Evolutionary conservation across 306 rosid genomes (phyloP).

Genomic region (Cyclanthera cordifolia): DNA sequence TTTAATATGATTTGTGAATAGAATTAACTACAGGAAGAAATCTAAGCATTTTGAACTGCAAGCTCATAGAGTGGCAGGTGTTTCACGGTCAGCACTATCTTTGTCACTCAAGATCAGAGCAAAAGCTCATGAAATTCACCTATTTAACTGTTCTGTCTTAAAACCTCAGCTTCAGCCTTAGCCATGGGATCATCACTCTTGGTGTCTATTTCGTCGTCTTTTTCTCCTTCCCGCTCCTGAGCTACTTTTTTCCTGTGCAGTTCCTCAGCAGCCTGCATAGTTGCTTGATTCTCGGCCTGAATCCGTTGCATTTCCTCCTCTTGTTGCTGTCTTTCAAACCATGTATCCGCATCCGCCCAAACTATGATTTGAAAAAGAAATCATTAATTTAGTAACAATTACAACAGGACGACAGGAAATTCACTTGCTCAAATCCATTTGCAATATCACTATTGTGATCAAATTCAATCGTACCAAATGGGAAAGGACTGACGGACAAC

Average conservation of each 20-base stretch:
- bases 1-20: too few relatives aligned
- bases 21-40: too few relatives aligned
- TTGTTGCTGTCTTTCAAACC: constrained; percentile 96
- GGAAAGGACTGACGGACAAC: too few relatives aligned
- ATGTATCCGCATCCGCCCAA: constrained; percentile 99
- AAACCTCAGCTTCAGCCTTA: constrained; percentile 64
- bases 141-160: constrained; percentile 22
- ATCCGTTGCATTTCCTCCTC: constrained; percentile 85
- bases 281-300: constrained; percentile 70
- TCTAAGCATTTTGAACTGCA: too few relatives aligned
- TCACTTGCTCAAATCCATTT: neutral
- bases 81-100: too few relatives aligned
- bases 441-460: neutral
- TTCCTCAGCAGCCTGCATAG: constrained; percentile 86
- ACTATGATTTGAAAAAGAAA: constrained; percentile 27
- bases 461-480: too few relatives aligned
- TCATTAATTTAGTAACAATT: neutral
- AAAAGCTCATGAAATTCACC: too few relatives aligned
- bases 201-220: constrained; percentile 47
- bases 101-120: too few relatives aligned
- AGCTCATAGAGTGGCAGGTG: too few relatives aligned
- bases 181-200: constrained; percentile 77
- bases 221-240: constrained; percentile 72
- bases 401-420: neutral
- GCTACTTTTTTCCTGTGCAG: constrained; percentile 62